Percentiles rank a stretch among this genome's conserved stretches.
These are phyloP conservation scores for Pseudotulostoma volvatum DNA, from an alignment of 495 filamentous ascomycete genomes.

Conservation along the genomic window DNA sequence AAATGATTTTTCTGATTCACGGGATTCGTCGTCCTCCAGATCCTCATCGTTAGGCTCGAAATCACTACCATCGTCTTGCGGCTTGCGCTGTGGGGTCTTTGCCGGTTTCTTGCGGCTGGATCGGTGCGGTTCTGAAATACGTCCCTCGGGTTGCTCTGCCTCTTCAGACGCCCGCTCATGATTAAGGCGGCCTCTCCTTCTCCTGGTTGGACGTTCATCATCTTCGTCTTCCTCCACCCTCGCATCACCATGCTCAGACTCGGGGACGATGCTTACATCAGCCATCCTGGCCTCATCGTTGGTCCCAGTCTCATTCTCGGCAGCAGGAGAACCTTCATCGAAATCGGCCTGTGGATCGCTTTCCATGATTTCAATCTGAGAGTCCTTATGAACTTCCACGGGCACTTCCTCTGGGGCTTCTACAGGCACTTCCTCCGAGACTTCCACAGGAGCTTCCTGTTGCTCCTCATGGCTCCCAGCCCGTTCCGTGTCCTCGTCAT, in stretches of 20 bases:
- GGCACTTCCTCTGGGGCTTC: too few species aligned
- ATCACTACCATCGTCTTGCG: conserved; percentile 61
- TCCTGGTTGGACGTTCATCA: conserved; percentile 42
- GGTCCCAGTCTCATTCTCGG: conserved; percentile 11
- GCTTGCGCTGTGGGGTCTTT: conserved; percentile 34
- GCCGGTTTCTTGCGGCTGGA: conserved; percentile 31
- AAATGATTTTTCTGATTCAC: conserved; percentile 31
- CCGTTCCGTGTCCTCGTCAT: too few species aligned
- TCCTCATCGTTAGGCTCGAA: conserved; percentile 63
- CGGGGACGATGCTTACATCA: conserved; percentile 33
- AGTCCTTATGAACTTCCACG: conserved; percentile 17
- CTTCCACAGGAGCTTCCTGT: not conserved
- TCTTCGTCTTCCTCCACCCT: conserved; percentile 40
- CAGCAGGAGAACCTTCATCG: conserved; percentile 16
- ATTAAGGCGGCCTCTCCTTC: conserved; percentile 32
- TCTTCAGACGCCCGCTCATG: conserved; percentile 22
- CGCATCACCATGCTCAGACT: conserved; percentile 31
- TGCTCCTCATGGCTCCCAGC: conserved; percentile 3
- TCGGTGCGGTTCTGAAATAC: conserved; percentile 30
- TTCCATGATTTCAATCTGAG: conserved; percentile 25
- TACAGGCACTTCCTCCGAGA: conserved; percentile 6
- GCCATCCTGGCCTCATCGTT: conserved; percentile 22
- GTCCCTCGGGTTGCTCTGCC: conserved; percentile 15
- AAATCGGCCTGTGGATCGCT: conserved; percentile 26
- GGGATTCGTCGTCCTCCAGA: conserved; percentile 40